phyloP scores from a whole-genome alignment of 495 filamentous ascomycete species.

The Penicillium soppii region DNA sequence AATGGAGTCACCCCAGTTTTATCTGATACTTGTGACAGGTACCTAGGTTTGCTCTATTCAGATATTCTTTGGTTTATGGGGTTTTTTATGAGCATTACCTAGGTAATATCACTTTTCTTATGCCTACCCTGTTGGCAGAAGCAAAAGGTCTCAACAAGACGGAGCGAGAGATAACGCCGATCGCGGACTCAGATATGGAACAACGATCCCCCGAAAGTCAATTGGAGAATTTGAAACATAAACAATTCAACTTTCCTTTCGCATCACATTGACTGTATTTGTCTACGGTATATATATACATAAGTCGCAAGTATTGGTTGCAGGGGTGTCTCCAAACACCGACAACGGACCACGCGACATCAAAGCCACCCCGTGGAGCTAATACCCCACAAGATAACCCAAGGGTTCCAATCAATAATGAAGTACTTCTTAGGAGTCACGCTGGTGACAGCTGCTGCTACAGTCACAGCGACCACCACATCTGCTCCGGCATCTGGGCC shows the following conservation, averaged over 20 bases:
- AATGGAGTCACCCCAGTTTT: too few species aligned
- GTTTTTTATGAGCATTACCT: too few species aligned
- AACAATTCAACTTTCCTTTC: background rate
- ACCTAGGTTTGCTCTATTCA: too few species aligned
- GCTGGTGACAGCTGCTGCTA: slow-evolving; percentile 5
- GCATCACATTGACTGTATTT: background rate
- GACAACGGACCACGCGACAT: background rate
- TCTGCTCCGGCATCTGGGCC: slow-evolving; percentile 19
- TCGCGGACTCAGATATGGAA: background rate
- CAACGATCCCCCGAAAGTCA: slow-evolving; percentile 1
- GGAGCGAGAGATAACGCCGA: background rate
- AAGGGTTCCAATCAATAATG: slow-evolving; percentile 3
- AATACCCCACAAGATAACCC: background rate
- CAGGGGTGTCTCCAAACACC: background rate
- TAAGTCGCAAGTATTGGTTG: background rate
- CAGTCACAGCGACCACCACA: slow-evolving; percentile 7
- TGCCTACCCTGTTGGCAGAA: too few species aligned
- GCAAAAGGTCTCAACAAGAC: too few species aligned
- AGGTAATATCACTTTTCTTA: too few species aligned
- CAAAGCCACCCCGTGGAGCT: background rate
- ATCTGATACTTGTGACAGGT: too few species aligned
- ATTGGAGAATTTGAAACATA: background rate
- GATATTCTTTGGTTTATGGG: too few species aligned
- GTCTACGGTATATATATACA: background rate
- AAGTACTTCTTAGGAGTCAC: slow-evolving; percentile 8